phyloP scores from a whole-genome alignment of 148 eudicot genomes.

The Salicornia ramosissima region DNA sequence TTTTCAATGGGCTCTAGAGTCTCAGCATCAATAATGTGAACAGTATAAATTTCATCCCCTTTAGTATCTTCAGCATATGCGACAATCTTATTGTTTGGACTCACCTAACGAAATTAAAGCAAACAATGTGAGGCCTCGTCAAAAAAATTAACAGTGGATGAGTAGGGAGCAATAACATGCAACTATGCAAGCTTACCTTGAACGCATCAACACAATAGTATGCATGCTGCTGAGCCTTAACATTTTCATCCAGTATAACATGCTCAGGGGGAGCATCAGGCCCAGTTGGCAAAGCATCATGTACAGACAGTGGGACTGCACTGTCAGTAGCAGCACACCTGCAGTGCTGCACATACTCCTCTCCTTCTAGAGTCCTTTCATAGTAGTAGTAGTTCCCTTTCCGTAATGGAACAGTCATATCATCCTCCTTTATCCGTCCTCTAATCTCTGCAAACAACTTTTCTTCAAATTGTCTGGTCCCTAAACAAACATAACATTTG shows the following conservation, averaged over 20 bases:
- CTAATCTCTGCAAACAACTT: conserved; percentile 68
- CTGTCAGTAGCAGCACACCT: conserved; percentile 46
- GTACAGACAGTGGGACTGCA: conserved; percentile 41
- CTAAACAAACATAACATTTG: conserved; percentile 26
- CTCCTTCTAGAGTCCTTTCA: conserved; percentile 62
- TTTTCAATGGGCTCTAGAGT: conserved; percentile 50
- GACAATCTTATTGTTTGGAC: conserved; percentile 75
- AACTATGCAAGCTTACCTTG: conserved; percentile 37
- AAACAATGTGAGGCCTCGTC: background rate
- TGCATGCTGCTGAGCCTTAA: conserved; percentile 57
- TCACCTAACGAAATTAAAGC: conserved; percentile 41
- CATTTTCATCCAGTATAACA: conserved; percentile 79
- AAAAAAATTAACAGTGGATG: background rate
- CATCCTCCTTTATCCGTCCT: conserved; percentile 88
- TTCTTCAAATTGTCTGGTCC: conserved; percentile 62
- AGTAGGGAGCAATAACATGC: background rate
- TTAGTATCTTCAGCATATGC: conserved; percentile 94
- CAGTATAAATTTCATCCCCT: conserved; percentile 79
- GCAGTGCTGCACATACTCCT: conserved; percentile 73
- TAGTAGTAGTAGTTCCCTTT: conserved; percentile 79
- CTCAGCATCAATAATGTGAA: conserved; percentile 63
- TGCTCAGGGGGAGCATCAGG: conserved; percentile 82
- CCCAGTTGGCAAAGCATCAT: conserved; percentile 76
- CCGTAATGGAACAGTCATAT: conserved; percentile 65
- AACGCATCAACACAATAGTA: conserved; percentile 63